Percentiles rank a stretch among this genome's conserved stretches.
These are phyloP conservation scores for Crithidia thermophila DNA, from an alignment of 208 protist genomes.

Conservation along the genomic window DNA sequence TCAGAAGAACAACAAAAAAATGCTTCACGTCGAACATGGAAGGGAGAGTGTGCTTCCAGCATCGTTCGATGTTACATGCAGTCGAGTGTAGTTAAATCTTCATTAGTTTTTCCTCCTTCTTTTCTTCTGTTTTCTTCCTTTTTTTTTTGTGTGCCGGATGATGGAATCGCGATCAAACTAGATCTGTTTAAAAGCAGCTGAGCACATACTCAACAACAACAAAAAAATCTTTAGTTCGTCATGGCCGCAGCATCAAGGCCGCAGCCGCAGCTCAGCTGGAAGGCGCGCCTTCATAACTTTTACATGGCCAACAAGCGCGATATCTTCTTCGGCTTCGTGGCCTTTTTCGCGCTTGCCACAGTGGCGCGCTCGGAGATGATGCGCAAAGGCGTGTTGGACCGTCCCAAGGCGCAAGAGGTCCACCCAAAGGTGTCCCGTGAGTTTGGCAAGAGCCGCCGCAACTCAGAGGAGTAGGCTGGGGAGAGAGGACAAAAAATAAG, in stretches of 20 bases:
- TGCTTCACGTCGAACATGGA: too few species aligned
- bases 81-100: too few species aligned
- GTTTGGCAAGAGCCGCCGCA: slow-evolving; percentile 44
- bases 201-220: too few species aligned
- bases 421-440: slow-evolving; percentile 46
- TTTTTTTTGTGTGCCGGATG: not conserved
- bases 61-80: too few species aligned
- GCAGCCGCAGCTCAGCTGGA: slow-evolving; percentile 27
- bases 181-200: too few species aligned
- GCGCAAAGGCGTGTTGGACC: slow-evolving; percentile 45
- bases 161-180: too few species aligned
- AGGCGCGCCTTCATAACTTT: slow-evolving; percentile 27
- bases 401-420: slow-evolving; percentile 30
- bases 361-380: slow-evolving; percentile 59
- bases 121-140: not conserved
- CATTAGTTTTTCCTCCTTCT: not conserved
- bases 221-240: not conserved
- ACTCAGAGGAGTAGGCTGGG: slow-evolving; percentile 10
- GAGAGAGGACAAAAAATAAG: too few species aligned
- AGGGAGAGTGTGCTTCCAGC: too few species aligned
- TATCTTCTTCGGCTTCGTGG: slow-evolving; percentile 63
- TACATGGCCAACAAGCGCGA: slow-evolving; percentile 50
- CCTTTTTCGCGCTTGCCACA: slow-evolving; percentile 46
- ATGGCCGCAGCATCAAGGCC: not conserved
- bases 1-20: too few species aligned